Evolutionary conservation across 2,329 filamentous ascomycete species (phyloP).

Genomic region (Xylariaceae sp.): DNA sequence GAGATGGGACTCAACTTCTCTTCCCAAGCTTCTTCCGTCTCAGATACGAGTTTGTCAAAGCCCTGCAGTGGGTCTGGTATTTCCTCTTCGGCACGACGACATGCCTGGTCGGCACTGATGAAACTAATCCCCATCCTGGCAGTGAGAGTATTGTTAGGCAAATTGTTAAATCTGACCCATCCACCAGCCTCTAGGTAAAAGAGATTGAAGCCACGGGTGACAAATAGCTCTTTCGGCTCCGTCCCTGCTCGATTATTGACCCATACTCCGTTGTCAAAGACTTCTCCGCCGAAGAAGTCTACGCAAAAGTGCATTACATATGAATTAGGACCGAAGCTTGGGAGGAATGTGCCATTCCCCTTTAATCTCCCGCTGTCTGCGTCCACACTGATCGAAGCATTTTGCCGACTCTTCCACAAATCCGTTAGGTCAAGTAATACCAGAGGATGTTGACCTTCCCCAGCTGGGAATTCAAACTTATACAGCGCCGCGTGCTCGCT

Average conservation of each 20-base stretch:
- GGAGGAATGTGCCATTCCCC: conserved; percentile 60
- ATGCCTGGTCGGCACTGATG: conserved; percentile 63
- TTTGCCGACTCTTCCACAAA: conserved; percentile 53
- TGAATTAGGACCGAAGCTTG: conserved; percentile 62
- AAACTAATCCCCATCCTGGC: conserved; percentile 67
- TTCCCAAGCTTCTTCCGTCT: conserved; percentile 58
- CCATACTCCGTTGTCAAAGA: conserved; percentile 43
- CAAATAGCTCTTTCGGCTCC: conserved; percentile 41
- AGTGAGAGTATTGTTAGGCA: conserved; percentile 51
- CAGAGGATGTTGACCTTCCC: conserved; percentile 45
- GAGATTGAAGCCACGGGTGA: conserved; percentile 46
- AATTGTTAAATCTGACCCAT: conserved; percentile 57
- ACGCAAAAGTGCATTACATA: conserved; percentile 64
- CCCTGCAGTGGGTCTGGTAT: conserved; percentile 61
- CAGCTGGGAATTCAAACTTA: conserved; percentile 57
- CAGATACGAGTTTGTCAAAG: conserved; percentile 54
- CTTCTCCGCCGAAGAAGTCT: conserved; percentile 54
- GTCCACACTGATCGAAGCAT: conserved; percentile 55
- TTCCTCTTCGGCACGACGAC: conserved; percentile 62
- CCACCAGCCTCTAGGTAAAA: conserved; percentile 52
- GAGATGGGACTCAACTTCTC: conserved; percentile 58
- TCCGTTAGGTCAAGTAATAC: conserved; percentile 65
- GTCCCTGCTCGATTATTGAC: conserved; percentile 44
- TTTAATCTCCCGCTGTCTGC: conserved; percentile 54
- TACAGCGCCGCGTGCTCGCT: conserved; percentile 65